Conservation (phyloP, 495 filamentous ascomycete genomes). For the Niebla homalea region DNA sequence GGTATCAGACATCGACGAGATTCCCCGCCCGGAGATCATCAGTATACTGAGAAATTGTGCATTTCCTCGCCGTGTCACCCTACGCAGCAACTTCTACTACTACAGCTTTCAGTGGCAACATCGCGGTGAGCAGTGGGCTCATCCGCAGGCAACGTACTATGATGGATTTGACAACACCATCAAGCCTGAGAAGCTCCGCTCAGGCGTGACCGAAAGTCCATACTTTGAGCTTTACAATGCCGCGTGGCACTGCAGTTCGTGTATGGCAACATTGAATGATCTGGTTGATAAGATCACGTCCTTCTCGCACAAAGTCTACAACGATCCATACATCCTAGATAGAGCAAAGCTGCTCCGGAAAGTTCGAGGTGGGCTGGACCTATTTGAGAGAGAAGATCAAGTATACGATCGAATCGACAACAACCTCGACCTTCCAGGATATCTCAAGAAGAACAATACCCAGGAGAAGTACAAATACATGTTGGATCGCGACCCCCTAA, state of each 20-base stretch:
- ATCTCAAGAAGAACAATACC: constrained; percentile 20
- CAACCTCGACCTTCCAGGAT: constrained; percentile 32
- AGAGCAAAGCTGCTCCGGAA: constrained; percentile 28
- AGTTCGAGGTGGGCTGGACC: constrained; percentile 35
- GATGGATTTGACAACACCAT: constrained; percentile 32
- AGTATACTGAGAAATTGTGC: constrained; percentile 31
- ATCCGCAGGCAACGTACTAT: constrained; percentile 43
- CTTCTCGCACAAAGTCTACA: constrained; percentile 36
- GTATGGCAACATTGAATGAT: constrained; percentile 37
- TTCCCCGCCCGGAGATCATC: constrained; percentile 34
- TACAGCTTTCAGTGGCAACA: constrained; percentile 45
- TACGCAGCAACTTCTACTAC: constrained; percentile 40
- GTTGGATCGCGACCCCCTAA: constrained; percentile 22
- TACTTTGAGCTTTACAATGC: constrained; percentile 32
- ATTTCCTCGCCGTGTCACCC: constrained; percentile 38
- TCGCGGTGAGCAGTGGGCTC: constrained; percentile 35
- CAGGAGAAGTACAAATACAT: constrained; percentile 21
- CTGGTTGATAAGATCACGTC: constrained; percentile 37
- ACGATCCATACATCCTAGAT: constrained; percentile 29
- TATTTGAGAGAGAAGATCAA: constrained; percentile 35
- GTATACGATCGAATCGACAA: constrained; percentile 29
- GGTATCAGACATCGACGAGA: constrained; percentile 37
- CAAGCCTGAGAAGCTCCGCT: constrained; percentile 34
- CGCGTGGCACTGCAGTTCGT: constrained; percentile 43
- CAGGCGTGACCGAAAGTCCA: constrained; percentile 16